Evolutionary conservation across 345 rosid species (phyloP), one percentile per base, ranked within the genome.

Genomic region (Zanthoxylum bungeanum): DNA sequence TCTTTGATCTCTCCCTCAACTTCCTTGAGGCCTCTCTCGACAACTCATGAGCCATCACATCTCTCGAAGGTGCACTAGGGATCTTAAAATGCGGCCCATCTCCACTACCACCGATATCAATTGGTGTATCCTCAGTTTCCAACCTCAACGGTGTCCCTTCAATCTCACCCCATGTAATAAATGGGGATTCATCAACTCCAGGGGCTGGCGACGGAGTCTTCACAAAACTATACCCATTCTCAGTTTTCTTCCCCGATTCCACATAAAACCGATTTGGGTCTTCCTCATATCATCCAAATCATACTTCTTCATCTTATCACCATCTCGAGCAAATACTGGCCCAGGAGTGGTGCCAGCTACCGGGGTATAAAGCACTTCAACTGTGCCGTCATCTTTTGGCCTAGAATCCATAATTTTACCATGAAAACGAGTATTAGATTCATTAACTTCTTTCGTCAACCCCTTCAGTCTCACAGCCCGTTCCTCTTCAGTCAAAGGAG

Each of bases 151-250:
- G 99, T 0, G 99, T 95, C 59, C 99, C 98, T 69, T 95, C 99
- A 33, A 95, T 92, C 83, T 95, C 97, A 84, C 98, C 99, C 99
- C 99, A 95, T 0, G 99, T 95, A 37, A 95, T 84, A 79, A 95
- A 91, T 0, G 99, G 99, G 0, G 98, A 95, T 40, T 83, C 97
- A 78, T 92, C 97, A 59, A 78, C 91, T 49, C 98, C 98, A 0
- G 99, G 97, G 16, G 95, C 95, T 8, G 99, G 98, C 30, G 99
- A 93, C 10, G 99, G 99, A 7, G 98, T 95, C 84, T 60, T 88
- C 36, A 95, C 97, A 83, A 88, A 92, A 61, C 84, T 88, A 79
- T 92, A 95, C 25, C 99, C 99, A 66, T 91, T 88, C 52, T 87
- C 97, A 0, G 96, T 87, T 78, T 78, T 87, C 81, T 92, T 95